phyloP scores from a whole-genome alignment of 768 basidiomycete genomes.

The Clitopilus hobsonii region DNA sequence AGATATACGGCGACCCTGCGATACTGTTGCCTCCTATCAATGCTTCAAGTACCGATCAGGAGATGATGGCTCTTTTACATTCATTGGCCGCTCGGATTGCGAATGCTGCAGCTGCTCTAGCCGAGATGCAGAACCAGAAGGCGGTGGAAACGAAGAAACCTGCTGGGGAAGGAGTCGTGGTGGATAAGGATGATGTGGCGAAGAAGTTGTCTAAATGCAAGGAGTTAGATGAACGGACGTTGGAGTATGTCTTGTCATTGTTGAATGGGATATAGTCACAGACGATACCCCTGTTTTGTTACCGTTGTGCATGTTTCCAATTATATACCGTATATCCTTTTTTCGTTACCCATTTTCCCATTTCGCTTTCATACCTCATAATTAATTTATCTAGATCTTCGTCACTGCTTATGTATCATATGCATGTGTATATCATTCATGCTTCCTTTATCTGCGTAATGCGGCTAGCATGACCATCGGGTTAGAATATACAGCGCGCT shows the following conservation, averaged over 20 bases:
- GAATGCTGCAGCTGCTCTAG: conserved; percentile 51
- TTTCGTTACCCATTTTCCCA: not conserved
- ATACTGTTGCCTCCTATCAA: conserved; percentile 64
- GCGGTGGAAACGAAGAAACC: conserved; percentile 7
- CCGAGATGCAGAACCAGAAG: conserved; percentile 13
- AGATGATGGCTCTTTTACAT: conserved; percentile 72
- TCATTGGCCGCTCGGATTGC: conserved; percentile 72
- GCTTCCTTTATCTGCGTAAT: no score
- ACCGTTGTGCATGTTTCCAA: not conserved
- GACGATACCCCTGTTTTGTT: no score
- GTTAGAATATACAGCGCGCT: no score
- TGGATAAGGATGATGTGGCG: conserved; percentile 26
- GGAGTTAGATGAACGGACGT: conserved; percentile 43
- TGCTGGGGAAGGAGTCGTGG: conserved; percentile 7
- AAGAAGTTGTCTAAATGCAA: conserved; percentile 29
- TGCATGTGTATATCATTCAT: not conserved
- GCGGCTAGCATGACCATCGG: no score
- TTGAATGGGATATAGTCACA: not conserved
- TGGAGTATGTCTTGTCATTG: conserved; percentile 31
- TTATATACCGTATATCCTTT: not conserved
- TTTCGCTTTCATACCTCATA: not conserved
- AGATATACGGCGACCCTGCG: conserved; percentile 56
- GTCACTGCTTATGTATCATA: not conserved
- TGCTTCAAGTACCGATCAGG: conserved; percentile 66
- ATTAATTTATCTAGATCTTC: not conserved